Evolutionary conservation across 2,329 filamentous ascomycete species (phyloP), one percentile per base, ranked within the genome.

Genomic region (Colletotrichum tofieldiae): DNA sequence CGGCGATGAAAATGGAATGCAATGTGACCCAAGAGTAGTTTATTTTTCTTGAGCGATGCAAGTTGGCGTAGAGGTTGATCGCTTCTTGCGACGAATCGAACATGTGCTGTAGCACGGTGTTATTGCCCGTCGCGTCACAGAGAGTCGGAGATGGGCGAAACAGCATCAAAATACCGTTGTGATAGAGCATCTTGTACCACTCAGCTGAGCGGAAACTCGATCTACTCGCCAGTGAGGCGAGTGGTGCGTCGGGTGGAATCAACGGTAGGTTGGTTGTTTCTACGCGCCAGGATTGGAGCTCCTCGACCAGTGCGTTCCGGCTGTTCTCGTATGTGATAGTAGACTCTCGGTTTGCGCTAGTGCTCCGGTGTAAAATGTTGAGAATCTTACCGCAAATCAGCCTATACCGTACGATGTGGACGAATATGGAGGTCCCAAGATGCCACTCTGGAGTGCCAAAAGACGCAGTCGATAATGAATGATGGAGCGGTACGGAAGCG

Each of bases 1-100:
- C 85, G 0, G 85, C 85, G 68, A 86, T 82, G 74, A 87, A 87
- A 1, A 86, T 80, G 0, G 83, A 80, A 61, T 87, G 86, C 68
- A 87, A 80, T 0, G 85, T 86, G 35, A 87, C 83, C 85, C 85
- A 87, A 0, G 82, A 84, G 52, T 83, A 87, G 74, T 87, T 87
- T 67, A 87, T 83, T 56, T 82, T 83, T 5, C 84, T 78, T 0
- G 82, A 84, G 8, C 82, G 81, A 60, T 86, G 84, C 0, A 87
- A 75, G 23, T 79, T 81, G 0, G 85, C 80, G 63, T 87, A 87
- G 0, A 85, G 76, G 1, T 77, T 79, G 54, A 87, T 85, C 0
- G 83, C 77, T 23, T 83, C 77, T 32, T 80, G 78, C 1, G 84
- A 79, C 0, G 84, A 81, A 20, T 78, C 77, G 56, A 83, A 85